phyloP scores from a whole-genome alignment of 192 early-diverging fungal species.

The Phlyctochytrium planicorne region DNA sequence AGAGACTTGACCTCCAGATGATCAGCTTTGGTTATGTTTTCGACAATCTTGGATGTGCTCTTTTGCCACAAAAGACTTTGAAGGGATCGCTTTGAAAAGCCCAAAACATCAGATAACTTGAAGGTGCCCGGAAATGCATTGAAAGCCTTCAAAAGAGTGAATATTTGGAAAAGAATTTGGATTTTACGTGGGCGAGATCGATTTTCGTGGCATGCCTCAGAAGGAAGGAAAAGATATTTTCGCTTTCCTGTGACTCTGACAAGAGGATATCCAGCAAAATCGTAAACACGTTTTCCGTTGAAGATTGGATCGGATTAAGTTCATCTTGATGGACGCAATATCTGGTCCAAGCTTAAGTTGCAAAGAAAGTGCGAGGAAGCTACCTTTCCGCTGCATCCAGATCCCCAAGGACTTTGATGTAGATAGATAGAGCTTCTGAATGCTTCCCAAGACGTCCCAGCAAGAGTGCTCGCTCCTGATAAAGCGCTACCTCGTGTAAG shows the following conservation, averaged over 20 bases:
- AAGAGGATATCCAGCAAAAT: no score
- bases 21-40: not conserved
- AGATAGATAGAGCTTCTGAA: conserved; percentile 79
- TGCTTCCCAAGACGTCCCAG: conserved; percentile 82
- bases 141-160: not conserved
- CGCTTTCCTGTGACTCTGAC: no score
- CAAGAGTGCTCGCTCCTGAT: conserved; percentile 78
- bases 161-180: not conserved
- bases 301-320: no score
- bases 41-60: not conserved
- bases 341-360: no score
- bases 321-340: no score
- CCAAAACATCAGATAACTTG: not conserved
- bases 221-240: no score
- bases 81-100: conserved; percentile 4
- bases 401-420: conserved; percentile 76
- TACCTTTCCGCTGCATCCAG: conserved; percentile 68
- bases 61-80: conserved; percentile 38
- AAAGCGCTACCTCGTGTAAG: conserved; percentile 53
- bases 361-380: conserved; percentile 11
- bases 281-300: no score
- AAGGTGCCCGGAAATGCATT: not conserved
- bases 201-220: no score
- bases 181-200: not conserved
- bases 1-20: conserved; percentile 62